Percentiles rank a stretch among this genome's conserved stretches.
phyloP scores from a whole-genome alignment of 192 early-diverging fungal species.

The Coemansia sp. region DNA sequence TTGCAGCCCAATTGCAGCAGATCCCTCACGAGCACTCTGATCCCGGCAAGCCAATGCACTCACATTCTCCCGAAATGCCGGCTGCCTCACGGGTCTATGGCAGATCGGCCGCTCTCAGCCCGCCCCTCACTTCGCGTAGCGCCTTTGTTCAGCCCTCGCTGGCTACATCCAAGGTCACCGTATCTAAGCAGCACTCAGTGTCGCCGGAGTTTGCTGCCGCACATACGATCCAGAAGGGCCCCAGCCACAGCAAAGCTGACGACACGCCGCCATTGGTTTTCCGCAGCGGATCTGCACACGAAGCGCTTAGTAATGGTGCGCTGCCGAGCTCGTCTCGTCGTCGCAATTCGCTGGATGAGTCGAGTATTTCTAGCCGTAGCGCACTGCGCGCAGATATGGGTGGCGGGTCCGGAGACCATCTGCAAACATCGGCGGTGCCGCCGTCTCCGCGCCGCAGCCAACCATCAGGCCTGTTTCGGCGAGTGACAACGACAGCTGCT shows the following conservation, averaged over 20 bases:
- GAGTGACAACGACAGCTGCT: conserved; percentile 36
- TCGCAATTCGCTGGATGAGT: conserved; percentile 40
- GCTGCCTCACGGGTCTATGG: not conserved
- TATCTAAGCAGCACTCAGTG: conserved; percentile 35
- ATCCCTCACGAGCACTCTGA: not conserved
- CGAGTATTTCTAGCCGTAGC: conserved; percentile 22
- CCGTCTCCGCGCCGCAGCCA: conserved; percentile 11
- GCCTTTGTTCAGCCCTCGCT: conserved; percentile 32
- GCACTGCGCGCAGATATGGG: not conserved
- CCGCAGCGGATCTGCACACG: conserved; percentile 31
- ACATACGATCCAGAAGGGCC: not conserved
- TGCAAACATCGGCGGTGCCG: not conserved
- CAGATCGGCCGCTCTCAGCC: not conserved
- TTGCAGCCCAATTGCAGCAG: conserved; percentile 6
- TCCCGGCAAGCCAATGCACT: not conserved
- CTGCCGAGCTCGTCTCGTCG: conserved; percentile 14
- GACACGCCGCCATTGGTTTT: conserved; percentile 10
- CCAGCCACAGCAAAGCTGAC: not conserved
- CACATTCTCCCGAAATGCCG: not conserved
- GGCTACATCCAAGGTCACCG: conserved; percentile 32
- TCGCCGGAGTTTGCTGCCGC: conserved; percentile 26
- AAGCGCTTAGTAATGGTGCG: not conserved
- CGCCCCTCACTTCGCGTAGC: not conserved
- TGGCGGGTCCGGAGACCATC: not conserved
- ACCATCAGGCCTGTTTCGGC: conserved; percentile 27